Conservation (phyloP, 129 eudicot species). For the Centrapalus pauciflorus region DNA sequence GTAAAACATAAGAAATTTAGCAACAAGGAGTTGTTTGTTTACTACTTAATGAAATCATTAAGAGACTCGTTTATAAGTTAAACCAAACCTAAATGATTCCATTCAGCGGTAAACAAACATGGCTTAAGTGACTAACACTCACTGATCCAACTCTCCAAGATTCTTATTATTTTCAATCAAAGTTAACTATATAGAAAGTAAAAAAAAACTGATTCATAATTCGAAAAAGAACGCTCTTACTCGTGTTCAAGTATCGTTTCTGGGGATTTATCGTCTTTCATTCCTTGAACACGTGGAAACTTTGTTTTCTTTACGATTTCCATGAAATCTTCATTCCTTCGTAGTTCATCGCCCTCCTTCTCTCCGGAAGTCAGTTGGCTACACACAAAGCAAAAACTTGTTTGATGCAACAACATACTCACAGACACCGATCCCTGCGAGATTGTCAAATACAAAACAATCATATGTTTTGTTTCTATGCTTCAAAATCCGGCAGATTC, state of each 20-base stretch:
- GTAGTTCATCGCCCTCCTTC: constrained; percentile 83
- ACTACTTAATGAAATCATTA: too few species aligned
- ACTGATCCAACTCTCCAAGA: background rate
- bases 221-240: constrained; percentile 38
- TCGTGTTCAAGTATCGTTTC: constrained; percentile 85
- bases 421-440: constrained; percentile 89
- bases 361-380: constrained; percentile 91
- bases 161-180: background rate
- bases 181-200: background rate
- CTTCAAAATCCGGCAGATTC: too few species aligned
- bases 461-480: too few species aligned
- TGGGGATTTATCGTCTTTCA: constrained; percentile 74
- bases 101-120: too few species aligned
- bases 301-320: constrained; percentile 86
- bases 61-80: too few species aligned
- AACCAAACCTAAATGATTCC: too few species aligned
- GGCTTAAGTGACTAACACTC: background rate
- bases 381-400: constrained; percentile 94
- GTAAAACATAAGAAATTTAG: constrained; percentile 16
- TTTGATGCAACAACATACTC: constrained; percentile 89
- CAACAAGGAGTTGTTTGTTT: too few species aligned
- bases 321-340: constrained; percentile 90
- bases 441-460: background rate
- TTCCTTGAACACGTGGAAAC: constrained; percentile 66
- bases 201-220: background rate